Base-by-base conservation (phyloP, 139 green algal genomes). In the Marvania coccoides region DNA sequence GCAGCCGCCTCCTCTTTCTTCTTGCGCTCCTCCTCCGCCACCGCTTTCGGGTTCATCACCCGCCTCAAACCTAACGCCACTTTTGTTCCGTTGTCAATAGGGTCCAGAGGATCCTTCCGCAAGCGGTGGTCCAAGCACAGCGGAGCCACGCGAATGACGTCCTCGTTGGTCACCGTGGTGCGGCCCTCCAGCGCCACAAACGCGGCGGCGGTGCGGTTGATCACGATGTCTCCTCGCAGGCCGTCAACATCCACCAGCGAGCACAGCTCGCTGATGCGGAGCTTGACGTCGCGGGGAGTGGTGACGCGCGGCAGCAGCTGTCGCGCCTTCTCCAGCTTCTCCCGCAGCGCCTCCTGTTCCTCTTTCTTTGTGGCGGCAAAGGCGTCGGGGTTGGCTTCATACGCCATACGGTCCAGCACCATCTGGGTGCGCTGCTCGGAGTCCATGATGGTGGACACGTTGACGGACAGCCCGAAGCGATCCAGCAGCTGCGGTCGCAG, bases 401-500 rank as follows among this genome's bases (percentile, higher is more conserved):
- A 98, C 5, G 81, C 81, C 28, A 96, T 76, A 61, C 88, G 81
- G 82, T 96, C 85, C 60, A 95, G 67, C 57, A 96, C 90, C 75
- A 98, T 80, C 59, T 88, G 67, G 8, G 85, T 89, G 64, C 92
- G 87, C 62, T 77, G 29, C 4, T 81, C 77, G 0, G 68, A 71
- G 61, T 97, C 88, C 70, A 74, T 69, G 56, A 96, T 61, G 2
- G 90, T 96, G 28, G 62, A 61, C 42, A 97, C 85, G 4, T 87
- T 83, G 6, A 96, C 89, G 7, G 61, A 81, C 67, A 95, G 81
- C 40, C 92, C 92, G 68, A 97, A 98, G 42, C 92, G 85, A 71
- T 97, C 92, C 57, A 98, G 83, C 70, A 98, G 87, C 83, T 98
- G 92, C 40, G 90, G 92, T 14, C 92, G 80, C 70, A 98, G 59